Conservation (phyloP, 2,329 filamentous ascomycete genomes). For the Pleomassaria siparia region DNA sequence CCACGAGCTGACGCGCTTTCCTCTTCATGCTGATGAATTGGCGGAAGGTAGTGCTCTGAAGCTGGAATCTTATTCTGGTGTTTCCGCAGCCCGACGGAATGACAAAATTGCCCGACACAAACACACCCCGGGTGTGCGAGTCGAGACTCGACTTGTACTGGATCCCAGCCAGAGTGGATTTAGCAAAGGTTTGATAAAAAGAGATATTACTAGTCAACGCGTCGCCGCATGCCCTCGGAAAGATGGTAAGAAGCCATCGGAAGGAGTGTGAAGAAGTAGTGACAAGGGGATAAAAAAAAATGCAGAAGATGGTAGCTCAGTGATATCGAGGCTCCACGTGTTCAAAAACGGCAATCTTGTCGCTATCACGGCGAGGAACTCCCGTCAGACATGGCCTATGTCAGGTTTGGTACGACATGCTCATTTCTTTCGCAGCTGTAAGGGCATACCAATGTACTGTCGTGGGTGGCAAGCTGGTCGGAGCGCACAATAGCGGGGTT, state of each 20-base stretch:
- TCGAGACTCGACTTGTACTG: not conserved
- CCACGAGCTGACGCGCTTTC: not conserved
- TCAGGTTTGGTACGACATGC: too few species aligned
- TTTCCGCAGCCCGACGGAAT: not conserved
- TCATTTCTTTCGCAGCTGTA: too few species aligned
- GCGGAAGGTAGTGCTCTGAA: not conserved
- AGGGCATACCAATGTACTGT: too few species aligned
- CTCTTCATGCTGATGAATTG: slow-evolving; percentile 2
- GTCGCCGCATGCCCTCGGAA: not conserved
- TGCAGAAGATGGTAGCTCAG: too few species aligned
- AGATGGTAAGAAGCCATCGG: too few species aligned
- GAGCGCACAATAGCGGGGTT: not conserved
- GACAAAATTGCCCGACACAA: not conserved
- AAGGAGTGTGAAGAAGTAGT: too few species aligned
- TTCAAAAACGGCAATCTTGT: too few species aligned
- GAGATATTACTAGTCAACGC: not conserved
- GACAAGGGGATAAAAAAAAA: not conserved
- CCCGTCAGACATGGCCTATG: too few species aligned
- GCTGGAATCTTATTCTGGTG: too few species aligned
- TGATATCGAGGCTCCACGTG: too few species aligned
- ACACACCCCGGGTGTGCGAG: not conserved
- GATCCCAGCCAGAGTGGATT: not conserved
- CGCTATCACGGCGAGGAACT: too few species aligned
- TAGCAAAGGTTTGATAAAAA: not conserved
- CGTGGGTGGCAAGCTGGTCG: not conserved